These are phyloP conservation scores for Potentilla sterilis DNA, from an alignment of 306 rosid species.

Conservation along the genomic window DNA sequence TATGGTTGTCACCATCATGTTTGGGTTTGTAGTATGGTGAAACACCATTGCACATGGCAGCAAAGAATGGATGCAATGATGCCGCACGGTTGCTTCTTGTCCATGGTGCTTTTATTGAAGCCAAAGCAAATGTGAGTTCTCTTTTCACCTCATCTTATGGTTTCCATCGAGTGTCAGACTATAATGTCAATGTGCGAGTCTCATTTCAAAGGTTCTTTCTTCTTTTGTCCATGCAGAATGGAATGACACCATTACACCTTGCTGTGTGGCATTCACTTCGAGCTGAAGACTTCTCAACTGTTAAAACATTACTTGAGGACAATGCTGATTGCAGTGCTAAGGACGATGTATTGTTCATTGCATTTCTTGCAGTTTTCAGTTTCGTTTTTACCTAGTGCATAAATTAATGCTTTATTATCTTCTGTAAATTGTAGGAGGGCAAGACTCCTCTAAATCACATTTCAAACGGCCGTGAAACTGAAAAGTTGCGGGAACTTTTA, in stretches of 20 bases:
- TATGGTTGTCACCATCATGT: constrained; percentile 9
- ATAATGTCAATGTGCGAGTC: constrained; percentile 17
- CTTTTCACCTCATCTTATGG: constrained; percentile 26
- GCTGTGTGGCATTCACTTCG: constrained; percentile 91
- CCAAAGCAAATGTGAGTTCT: constrained; percentile 78
- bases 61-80: constrained; percentile 86
- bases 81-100: constrained; percentile 67
- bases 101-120: constrained; percentile 77
- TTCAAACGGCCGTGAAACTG: constrained; percentile 70
- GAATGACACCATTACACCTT: constrained; percentile 97
- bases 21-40: constrained; percentile 74
- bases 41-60: constrained; percentile 96
- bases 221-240: constrained; percentile 63
- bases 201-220: constrained; percentile 28
- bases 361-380: constrained; percentile 12
- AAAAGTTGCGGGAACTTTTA: constrained; percentile 63
- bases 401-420: constrained; percentile 15
- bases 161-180: constrained; percentile 19
- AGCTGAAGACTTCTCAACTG: constrained; percentile 70
- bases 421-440: constrained; percentile 73
- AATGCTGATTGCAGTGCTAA: constrained; percentile 85
- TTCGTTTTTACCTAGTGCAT: constrained; percentile 4
- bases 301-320: constrained; percentile 63
- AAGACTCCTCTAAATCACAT: constrained; percentile 85
- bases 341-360: constrained; percentile 55